These are phyloP conservation scores for Inga laurina DNA, from an alignment of 306 rosid species.

Conservation along the genomic window DNA sequence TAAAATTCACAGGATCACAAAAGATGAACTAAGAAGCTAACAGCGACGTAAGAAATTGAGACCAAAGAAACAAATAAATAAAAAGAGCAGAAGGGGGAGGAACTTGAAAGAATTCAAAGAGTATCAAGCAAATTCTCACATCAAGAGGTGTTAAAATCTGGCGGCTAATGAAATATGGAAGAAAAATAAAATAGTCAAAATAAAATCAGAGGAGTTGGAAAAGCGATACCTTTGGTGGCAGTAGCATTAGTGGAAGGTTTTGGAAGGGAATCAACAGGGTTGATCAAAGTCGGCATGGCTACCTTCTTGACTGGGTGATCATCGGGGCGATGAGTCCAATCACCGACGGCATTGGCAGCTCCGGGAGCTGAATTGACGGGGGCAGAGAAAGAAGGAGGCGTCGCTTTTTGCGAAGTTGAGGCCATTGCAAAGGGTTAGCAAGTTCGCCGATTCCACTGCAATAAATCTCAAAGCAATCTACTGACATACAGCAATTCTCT, in stretches of 20 bases:
- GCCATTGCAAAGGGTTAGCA: conserved; percentile 73
- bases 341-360: conserved; percentile 48
- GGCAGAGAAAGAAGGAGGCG: conserved; percentile 40
- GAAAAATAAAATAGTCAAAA: background rate
- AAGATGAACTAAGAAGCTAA: background rate
- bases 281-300: conserved; percentile 49
- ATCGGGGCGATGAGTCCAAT: conserved; percentile 50
- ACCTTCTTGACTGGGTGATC: conserved; percentile 56
- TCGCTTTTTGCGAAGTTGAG: conserved; percentile 72
- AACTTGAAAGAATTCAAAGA: background rate
- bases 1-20: background rate
- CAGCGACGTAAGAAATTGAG: background rate
- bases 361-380: conserved; percentile 18
- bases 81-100: background rate
- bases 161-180: background rate
- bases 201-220: background rate
- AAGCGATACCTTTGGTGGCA: conserved; percentile 53
- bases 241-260: conserved; percentile 59
- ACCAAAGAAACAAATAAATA: background rate
- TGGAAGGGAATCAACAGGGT: conserved; percentile 40
- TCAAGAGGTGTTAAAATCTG: background rate
- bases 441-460: conserved; percentile 62
- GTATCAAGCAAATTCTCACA: background rate
- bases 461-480: conserved; percentile 53
- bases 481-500: conserved; percentile 76